These are phyloP conservation scores for Fusarium guadeloupense DNA, from an alignment of 2,329 filamentous ascomycete genomes.

Conservation along the genomic window DNA sequence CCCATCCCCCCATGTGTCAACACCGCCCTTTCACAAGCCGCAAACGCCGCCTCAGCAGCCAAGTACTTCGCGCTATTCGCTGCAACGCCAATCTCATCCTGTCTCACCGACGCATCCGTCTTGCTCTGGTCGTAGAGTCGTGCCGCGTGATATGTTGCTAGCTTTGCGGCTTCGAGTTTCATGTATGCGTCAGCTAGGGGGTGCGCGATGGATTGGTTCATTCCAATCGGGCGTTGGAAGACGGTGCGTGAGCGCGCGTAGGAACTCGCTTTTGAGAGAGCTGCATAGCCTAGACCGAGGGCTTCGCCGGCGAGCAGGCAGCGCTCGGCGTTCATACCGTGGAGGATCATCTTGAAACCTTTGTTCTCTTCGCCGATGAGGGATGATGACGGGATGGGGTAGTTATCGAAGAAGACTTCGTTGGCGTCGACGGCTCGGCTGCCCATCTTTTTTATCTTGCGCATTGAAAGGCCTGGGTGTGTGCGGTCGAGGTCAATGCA, in stretches of 20 bases:
- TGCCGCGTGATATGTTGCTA: slow-evolving; percentile 73
- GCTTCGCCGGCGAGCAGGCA: slow-evolving; percentile 82
- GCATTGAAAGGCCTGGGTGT: slow-evolving; percentile 69
- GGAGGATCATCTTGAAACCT: slow-evolving; percentile 81
- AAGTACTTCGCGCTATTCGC: slow-evolving; percentile 77
- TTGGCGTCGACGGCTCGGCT: slow-evolving; percentile 84
- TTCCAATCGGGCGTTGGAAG: slow-evolving; percentile 71
- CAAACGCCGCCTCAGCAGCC: slow-evolving; percentile 71
- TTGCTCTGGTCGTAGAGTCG: slow-evolving; percentile 66
- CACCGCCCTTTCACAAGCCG: slow-evolving; percentile 68
- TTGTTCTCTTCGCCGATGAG: slow-evolving; percentile 77
- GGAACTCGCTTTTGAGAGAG: slow-evolving; percentile 66
- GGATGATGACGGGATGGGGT: slow-evolving; percentile 68
- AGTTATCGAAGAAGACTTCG: slow-evolving; percentile 88
- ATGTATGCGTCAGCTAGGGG: slow-evolving; percentile 73
- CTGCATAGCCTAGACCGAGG: slow-evolving; percentile 80
- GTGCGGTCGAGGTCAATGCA: slow-evolving; percentile 77
- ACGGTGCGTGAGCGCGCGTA: slow-evolving; percentile 75
- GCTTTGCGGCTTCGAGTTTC: slow-evolving; percentile 70
- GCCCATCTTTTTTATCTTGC: slow-evolving; percentile 85
- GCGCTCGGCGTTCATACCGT: slow-evolving; percentile 83
- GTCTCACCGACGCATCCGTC: slow-evolving; percentile 60
- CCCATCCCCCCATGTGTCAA: slow-evolving; percentile 71
- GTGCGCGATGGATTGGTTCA: slow-evolving; percentile 73
- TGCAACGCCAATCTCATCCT: slow-evolving; percentile 68